Conservation (phyloP, 2,329 filamentous ascomycete genomes). For the Emmonsia crescens region DNA sequence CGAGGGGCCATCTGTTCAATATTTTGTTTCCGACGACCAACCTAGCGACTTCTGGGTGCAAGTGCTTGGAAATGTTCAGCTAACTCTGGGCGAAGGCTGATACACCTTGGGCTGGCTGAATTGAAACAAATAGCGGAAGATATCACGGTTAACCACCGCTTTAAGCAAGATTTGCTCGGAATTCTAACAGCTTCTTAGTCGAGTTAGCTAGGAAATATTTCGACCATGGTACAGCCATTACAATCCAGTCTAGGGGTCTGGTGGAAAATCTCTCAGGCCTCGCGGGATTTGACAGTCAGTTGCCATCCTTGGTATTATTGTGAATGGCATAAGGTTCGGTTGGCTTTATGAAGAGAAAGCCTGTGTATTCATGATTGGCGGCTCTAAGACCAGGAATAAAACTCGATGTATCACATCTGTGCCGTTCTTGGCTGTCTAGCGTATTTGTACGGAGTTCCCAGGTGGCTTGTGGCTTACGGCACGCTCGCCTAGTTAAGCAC, state of each 20-base stretch:
- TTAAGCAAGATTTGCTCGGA: background rate
- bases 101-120: background rate
- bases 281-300: background rate
- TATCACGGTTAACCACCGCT: background rate
- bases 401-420: constrained; percentile 1
- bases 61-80: background rate
- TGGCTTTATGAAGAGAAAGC: background rate
- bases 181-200: constrained; percentile 1
- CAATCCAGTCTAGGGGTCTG: background rate
- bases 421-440: background rate
- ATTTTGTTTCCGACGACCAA: background rate
- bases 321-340: background rate
- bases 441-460: background rate
- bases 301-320: background rate
- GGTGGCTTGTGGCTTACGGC: background rate
- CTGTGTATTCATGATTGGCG: background rate
- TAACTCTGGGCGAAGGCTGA: background rate
- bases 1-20: background rate
- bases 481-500: too few relatives aligned
- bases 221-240: background rate
- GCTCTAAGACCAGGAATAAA: background rate
- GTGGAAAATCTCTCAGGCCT: background rate
- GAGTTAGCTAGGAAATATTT: background rate
- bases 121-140: background rate
- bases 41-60: background rate